phyloP scores from a whole-genome alignment of 2,329 filamentous ascomycete species.

The Apiospora malaysiana region DNA sequence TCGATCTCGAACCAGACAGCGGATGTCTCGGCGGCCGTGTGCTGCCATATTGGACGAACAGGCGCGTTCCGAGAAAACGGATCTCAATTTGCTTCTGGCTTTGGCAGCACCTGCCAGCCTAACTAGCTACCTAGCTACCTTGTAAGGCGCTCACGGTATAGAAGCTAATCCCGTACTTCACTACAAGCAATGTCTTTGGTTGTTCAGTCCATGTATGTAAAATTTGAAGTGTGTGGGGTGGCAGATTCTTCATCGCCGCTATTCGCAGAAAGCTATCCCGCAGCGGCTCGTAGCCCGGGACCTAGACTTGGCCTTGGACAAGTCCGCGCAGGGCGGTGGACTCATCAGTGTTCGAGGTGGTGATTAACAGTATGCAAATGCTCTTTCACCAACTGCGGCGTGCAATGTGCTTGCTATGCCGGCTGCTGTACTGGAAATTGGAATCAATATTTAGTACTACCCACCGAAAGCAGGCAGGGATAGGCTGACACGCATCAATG shows the following conservation, averaged over 20 bases:
- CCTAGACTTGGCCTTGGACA: background rate
- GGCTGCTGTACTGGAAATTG: background rate
- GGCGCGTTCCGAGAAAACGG: background rate
- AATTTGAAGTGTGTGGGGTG: constrained; percentile 10
- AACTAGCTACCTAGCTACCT: too few relatives aligned
- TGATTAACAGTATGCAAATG: background rate
- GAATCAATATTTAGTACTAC: background rate
- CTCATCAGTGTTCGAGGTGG: background rate
- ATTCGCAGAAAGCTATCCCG: background rate
- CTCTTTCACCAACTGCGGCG: background rate
- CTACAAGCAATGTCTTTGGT: background rate
- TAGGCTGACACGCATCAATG: background rate
- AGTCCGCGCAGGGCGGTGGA: constrained; percentile 4
- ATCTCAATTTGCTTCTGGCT: background rate
- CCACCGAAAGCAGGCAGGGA: constrained; percentile 5
- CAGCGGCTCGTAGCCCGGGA: constrained; percentile 5
- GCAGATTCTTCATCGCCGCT: background rate
- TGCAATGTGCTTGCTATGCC: too few relatives aligned
- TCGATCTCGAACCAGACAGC: background rate
- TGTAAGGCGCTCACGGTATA: background rate
- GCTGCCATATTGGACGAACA: background rate
- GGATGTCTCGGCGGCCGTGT: background rate
- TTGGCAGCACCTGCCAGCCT: background rate
- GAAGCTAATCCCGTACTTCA: background rate
- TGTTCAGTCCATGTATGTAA: constrained; percentile 5